A percentile compares a stretch with the other conserved stretches of the same genome.
Evolutionary conservation across 805 yeast species (phyloP).

Genomic region (Candida manassasensis): DNA sequence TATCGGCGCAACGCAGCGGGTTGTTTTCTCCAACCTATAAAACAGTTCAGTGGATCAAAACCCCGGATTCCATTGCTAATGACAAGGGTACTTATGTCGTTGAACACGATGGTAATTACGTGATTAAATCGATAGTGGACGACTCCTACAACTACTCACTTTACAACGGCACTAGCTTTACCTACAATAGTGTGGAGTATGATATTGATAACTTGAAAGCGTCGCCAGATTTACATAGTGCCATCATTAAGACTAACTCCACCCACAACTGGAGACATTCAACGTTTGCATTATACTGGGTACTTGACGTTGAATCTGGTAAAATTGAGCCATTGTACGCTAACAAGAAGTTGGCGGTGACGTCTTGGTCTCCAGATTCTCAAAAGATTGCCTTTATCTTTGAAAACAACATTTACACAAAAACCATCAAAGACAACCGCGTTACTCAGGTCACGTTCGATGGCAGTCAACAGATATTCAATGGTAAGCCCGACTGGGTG

Average conservation of each 20-base stretch:
- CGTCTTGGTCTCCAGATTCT: constrained; percentile 60
- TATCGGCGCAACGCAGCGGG: constrained; percentile 43
- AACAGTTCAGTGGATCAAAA: constrained; percentile 66
- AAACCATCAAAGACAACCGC: constrained; percentile 26
- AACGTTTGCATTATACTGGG: constrained; percentile 54
- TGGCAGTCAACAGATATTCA: constrained; percentile 49
- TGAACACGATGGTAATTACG: constrained; percentile 35
- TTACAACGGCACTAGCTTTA: constrained; percentile 46
- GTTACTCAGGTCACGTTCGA: constrained; percentile 41
- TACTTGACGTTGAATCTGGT: constrained; percentile 43
- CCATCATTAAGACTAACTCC: constrained; percentile 57
- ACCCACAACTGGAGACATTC: constrained; percentile 74
- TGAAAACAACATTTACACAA: constrained; percentile 51
- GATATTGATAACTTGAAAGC: constrained; percentile 53
- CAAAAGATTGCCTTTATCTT: constrained; percentile 51
- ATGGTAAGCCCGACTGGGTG: constrained; percentile 80
- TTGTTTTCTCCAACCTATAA: constrained; percentile 50
- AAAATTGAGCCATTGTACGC: constrained; percentile 23
- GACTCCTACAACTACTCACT: constrained; percentile 40
- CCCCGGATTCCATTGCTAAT: constrained; percentile 42
- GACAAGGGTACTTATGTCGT: constrained; percentile 67
- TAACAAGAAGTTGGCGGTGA: constrained; percentile 39
- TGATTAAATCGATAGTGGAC: constrained; percentile 51
- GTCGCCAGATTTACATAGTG: constrained; percentile 60
- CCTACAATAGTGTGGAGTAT: constrained; percentile 33